A percentile compares a stretch with the other conserved stretches of the same genome.
Conservation (phyloP, 2,329 filamentous ascomycete genomes). For the Pseudocercospora vitis region DNA sequence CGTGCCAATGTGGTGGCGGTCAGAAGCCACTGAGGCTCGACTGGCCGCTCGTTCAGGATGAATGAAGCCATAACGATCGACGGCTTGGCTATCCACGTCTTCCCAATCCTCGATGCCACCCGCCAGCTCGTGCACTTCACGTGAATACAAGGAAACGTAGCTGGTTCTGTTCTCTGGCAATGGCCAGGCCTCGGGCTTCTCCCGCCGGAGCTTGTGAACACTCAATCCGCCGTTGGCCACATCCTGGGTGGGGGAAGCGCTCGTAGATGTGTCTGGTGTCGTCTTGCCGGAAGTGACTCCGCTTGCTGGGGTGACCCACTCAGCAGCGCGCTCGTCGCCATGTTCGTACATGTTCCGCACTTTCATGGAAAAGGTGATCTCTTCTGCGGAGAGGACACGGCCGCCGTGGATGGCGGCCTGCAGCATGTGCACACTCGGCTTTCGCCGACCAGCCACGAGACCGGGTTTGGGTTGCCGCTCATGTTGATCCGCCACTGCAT, state of each 20-base stretch:
- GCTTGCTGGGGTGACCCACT: conserved; percentile 38
- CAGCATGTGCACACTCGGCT: conserved; percentile 40
- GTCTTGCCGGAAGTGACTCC: conserved; percentile 9
- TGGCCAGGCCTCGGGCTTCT: conserved; percentile 16
- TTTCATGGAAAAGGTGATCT: conserved; percentile 62
- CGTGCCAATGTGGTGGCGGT: conserved; percentile 21
- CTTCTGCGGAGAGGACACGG: conserved; percentile 62
- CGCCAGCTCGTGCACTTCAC: conserved; percentile 58
- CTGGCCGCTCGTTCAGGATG: conserved; percentile 43
- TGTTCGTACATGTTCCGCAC: conserved; percentile 65
- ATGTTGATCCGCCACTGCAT: not conserved
- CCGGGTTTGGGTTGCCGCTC: conserved; percentile 16
- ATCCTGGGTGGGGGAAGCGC: conserved; percentile 17
- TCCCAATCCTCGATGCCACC: conserved; percentile 67
- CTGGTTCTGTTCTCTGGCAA: conserved; percentile 20
- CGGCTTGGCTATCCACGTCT: conserved; percentile 58
- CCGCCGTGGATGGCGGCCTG: conserved; percentile 37
- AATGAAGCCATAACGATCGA: conserved; percentile 68
- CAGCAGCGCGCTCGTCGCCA: conserved; percentile 56
- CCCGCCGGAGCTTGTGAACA: conserved; percentile 11
- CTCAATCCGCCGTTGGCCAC: not conserved
- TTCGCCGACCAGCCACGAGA: conserved; percentile 34
- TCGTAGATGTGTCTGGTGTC: conserved; percentile 16
- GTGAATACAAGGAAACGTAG: conserved; percentile 26
- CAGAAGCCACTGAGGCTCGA: conserved; percentile 21